Evolutionary conservation across 2,329 filamentous ascomycete species (phyloP).

Genomic region (Trichoderma koningii): DNA sequence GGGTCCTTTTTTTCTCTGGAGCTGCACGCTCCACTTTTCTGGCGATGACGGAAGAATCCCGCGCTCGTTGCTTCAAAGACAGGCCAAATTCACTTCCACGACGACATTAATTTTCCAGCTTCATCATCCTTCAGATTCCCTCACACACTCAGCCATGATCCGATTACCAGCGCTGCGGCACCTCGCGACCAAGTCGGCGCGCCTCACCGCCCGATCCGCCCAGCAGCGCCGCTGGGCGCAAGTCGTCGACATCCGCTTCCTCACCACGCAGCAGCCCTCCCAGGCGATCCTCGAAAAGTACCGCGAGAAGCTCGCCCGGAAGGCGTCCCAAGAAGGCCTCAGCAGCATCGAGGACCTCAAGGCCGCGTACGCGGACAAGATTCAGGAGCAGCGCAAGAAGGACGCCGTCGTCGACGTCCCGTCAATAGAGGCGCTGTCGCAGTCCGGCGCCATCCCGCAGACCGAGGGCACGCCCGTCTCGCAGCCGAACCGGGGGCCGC

Average conservation of each 20-base stretch:
- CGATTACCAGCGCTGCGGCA: conserved; percentile 53
- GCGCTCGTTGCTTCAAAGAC: conserved; percentile 1
- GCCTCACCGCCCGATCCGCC: conserved; percentile 34
- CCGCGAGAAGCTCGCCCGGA: conserved; percentile 77
- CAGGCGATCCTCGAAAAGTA: conserved; percentile 80
- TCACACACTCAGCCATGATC: not conserved
- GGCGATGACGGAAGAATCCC: conserved; percentile 27
- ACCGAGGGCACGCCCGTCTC: conserved; percentile 42
- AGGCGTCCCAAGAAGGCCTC: conserved; percentile 73
- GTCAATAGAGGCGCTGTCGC: conserved; percentile 31
- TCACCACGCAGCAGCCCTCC: conserved; percentile 67
- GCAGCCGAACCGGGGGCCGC: conserved; percentile 41
- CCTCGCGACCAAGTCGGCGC: conserved; percentile 41
- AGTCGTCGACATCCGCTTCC: conserved; percentile 88
- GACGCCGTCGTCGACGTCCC: conserved; percentile 55
- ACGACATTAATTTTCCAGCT: too few species aligned
- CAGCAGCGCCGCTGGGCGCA: conserved; percentile 82
- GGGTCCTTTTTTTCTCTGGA: conserved; percentile 23
- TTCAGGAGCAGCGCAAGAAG: conserved; percentile 68
- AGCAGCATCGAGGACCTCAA: conserved; percentile 74
- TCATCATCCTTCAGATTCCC: too few species aligned
- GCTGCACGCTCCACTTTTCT: conserved; percentile 21
- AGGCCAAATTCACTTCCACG: too few species aligned
- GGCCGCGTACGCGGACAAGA: conserved; percentile 82
- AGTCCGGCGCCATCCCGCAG: conserved; percentile 38